phyloP scores from a whole-genome alignment of 2,329 filamentous ascomycete species.

The Trichoderma arundinaceum region DNA sequence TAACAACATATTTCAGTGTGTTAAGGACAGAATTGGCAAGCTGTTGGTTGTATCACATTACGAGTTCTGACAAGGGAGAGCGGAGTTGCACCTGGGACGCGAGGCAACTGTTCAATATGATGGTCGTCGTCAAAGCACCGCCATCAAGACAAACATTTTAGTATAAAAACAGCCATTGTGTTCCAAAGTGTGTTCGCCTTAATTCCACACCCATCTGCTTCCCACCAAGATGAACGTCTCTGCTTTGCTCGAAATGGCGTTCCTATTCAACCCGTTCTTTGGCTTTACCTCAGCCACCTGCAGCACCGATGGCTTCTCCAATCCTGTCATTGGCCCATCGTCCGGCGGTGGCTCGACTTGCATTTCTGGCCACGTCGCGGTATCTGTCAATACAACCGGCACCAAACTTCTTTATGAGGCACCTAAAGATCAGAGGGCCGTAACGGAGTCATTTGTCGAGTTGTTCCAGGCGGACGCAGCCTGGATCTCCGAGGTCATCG shows the following conservation, averaged over 20 bases:
- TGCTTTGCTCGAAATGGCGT: background rate
- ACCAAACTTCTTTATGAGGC: constrained; percentile 4
- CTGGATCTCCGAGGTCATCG: background rate
- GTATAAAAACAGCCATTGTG: constrained; percentile 1
- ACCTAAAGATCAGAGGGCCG: background rate
- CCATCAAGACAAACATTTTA: constrained; percentile 3
- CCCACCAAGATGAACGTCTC: background rate
- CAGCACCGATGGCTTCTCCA: constrained; percentile 4
- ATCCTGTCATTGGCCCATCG: constrained; percentile 7
- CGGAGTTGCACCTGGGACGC: background rate
- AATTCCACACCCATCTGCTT: background rate
- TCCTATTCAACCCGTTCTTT: constrained; percentile 1
- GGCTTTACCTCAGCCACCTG: background rate
- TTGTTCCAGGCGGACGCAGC: constrained; percentile 1
- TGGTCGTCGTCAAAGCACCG: background rate
- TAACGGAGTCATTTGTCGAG: constrained; percentile 11
- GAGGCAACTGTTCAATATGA: background rate
- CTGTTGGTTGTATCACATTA: background rate
- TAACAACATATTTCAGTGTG: background rate
- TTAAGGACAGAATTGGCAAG: background rate
- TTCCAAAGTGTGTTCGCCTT: background rate
- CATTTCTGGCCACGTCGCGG: constrained; percentile 10
- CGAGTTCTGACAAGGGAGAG: background rate
- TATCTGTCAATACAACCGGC: constrained; percentile 6
- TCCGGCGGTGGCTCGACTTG: constrained; percentile 13